These are phyloP conservation scores for Pseudozyma sp. DNA, from an alignment of 1,284 basidiomycete species.

Conservation along the genomic window DNA sequence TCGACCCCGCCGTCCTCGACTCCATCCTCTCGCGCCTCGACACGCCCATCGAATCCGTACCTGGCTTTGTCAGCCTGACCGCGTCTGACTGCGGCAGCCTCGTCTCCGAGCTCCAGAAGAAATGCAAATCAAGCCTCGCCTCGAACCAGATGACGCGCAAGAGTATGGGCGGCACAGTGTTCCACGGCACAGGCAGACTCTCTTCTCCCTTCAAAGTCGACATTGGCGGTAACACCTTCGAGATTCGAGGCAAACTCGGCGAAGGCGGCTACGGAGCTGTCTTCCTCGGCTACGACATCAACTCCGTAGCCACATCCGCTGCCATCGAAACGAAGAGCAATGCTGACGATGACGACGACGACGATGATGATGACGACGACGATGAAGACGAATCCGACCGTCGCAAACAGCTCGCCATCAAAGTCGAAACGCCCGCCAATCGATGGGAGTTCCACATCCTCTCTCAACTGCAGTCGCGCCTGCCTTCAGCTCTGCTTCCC, in stretches of 20 bases:
- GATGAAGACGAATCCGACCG: conserved; percentile 75
- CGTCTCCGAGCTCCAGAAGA: conserved; percentile 75
- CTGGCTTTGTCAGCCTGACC: conserved; percentile 77
- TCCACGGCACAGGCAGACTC: conserved; percentile 36
- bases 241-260: conserved; percentile 84
- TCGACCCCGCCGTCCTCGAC: conserved; percentile 77
- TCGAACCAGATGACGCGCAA: conserved; percentile 58
- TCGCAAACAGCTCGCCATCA: conserved; percentile 81
- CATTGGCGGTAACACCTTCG: conserved; percentile 31
- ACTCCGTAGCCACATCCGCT: conserved; percentile 52
- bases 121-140: conserved; percentile 67
- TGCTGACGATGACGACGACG: conserved; percentile 12
- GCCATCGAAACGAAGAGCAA: conserved; percentile 8
- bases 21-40: conserved; percentile 77
- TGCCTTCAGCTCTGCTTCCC: conserved; percentile 18
- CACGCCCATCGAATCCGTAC: conserved; percentile 73
- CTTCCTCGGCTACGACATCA: conserved; percentile 77
- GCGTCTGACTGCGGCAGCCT: conserved; percentile 72
- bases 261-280: conserved; percentile 97
- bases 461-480: conserved; percentile 75
- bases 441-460: conserved; percentile 94
- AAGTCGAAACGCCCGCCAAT: conserved; percentile 88
- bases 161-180: conserved; percentile 57
- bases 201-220: conserved; percentile 23
- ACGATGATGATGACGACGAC: conserved; percentile 35